These are phyloP conservation scores for Irpex sp. DNA, from an alignment of 1,284 basidiomycete species.

Conservation along the genomic window DNA sequence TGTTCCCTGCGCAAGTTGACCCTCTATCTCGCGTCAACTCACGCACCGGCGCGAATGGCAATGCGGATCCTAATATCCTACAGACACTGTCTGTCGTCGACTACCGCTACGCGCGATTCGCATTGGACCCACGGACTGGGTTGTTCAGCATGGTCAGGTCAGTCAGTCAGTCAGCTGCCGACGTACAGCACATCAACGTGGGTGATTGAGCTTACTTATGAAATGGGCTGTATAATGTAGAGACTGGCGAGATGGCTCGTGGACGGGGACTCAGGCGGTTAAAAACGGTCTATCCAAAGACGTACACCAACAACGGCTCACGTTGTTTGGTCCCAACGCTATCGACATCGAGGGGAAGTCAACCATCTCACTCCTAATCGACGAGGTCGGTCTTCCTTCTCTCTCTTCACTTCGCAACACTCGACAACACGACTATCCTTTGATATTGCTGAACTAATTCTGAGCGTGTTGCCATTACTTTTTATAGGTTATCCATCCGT, in stretches of 20 bases:
- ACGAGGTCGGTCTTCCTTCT: conserved; percentile 62
- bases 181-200: neutral
- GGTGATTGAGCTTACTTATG: neutral
- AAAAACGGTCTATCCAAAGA: conserved; percentile 58
- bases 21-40: conserved; percentile 9
- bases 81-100: conserved; percentile 61
- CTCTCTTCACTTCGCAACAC: no score
- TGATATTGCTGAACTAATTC: no score
- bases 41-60: conserved; percentile 24
- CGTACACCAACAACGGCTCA: conserved; percentile 62
- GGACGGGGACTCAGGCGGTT: conserved; percentile 64
- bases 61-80: conserved; percentile 35
- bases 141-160: conserved; percentile 83
- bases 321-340: conserved; percentile 83
- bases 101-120: conserved; percentile 90
- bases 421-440: no score
- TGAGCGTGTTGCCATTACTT: no score
- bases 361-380: conserved; percentile 77
- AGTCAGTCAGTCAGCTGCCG: conserved; percentile 25
- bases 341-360: conserved; percentile 93
- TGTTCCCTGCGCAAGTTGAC: conserved; percentile 50
- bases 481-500: no score
- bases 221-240: conserved; percentile 35
- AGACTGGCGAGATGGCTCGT: conserved; percentile 89
- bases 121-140: conserved; percentile 82